A percentile compares a stretch with the other conserved stretches of the same genome.
phyloP scores from a whole-genome alignment of 495 filamentous ascomycete genomes.

The Podospora sp. region DNA sequence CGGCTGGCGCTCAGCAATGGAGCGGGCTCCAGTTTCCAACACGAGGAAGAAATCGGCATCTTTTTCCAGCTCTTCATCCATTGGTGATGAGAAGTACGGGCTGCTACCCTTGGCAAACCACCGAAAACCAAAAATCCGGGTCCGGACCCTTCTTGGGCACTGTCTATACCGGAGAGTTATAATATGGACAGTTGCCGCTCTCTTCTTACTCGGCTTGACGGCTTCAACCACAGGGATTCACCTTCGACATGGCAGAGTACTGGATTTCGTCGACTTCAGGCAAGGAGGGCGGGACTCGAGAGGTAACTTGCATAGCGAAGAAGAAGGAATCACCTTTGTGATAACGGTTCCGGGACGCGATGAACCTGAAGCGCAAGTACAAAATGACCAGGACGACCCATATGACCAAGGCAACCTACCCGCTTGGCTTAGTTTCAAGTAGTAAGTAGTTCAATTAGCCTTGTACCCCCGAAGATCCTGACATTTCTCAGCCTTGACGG shows the following conservation, averaged over 20 bases:
- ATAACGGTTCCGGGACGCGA: neutral
- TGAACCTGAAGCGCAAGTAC: slow-evolving; percentile 16
- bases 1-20: slow-evolving; percentile 26
- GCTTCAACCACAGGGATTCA: slow-evolving; percentile 30
- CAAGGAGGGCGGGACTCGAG: slow-evolving; percentile 19
- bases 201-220: slow-evolving; percentile 35
- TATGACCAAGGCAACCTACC: slow-evolving; percentile 25
- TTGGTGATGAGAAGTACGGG: slow-evolving; percentile 25
- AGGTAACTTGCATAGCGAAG: neutral
- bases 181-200: slow-evolving; percentile 39
- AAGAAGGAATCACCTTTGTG: slow-evolving; percentile 12
- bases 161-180: slow-evolving; percentile 48
- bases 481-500: slow-evolving; percentile 57
- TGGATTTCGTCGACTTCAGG: slow-evolving; percentile 30
- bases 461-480: neutral
- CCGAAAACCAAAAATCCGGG: slow-evolving; percentile 25
- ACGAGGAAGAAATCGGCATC: slow-evolving; percentile 22
- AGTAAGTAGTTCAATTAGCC: slow-evolving; percentile 37
- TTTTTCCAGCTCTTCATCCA: slow-evolving; percentile 22
- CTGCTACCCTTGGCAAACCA: slow-evolving; percentile 25
- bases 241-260: slow-evolving; percentile 29
- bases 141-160: slow-evolving; percentile 41
- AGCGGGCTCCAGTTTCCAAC: slow-evolving; percentile 23
- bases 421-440: slow-evolving; percentile 45
- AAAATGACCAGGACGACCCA: slow-evolving; percentile 23